phyloP scores from a whole-genome alignment of 768 basidiomycete genomes.

The Leccinum olivaceopallidum region DNA sequence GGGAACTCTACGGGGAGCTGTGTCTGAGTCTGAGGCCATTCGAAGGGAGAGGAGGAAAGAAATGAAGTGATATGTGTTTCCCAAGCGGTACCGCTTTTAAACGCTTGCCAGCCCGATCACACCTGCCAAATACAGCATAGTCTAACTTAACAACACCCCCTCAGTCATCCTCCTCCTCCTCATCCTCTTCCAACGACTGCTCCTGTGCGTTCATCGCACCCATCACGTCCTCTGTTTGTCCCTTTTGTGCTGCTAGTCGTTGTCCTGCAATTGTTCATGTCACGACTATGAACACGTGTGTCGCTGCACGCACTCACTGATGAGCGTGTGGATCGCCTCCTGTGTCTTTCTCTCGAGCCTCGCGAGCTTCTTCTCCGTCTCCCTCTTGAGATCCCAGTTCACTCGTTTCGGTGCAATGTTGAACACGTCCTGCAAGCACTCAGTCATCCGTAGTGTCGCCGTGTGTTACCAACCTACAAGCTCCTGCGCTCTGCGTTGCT shows the following conservation, averaged over 20 bases:
- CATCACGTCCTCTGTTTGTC: conserved; percentile 74
- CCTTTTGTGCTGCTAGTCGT: conserved; percentile 77
- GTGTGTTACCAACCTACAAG: conserved; percentile 56
- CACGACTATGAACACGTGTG: conserved; percentile 7
- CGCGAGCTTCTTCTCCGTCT: conserved; percentile 86
- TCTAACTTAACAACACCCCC: not conserved
- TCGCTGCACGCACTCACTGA: conserved; percentile 59
- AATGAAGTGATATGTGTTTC: not conserved
- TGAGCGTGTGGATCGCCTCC: conserved; percentile 88
- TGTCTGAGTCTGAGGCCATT: conserved; percentile 40
- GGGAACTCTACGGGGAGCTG: conserved; percentile 46
- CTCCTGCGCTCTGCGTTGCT: conserved; percentile 81
- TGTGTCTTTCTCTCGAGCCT: conserved; percentile 92
- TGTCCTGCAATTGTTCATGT: conserved; percentile 55
- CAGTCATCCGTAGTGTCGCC: conserved; percentile 12
- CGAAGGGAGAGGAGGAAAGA: not conserved
- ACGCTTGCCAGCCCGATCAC: conserved; percentile 10
- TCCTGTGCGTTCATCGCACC: conserved; percentile 85
- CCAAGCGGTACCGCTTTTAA: conserved; percentile 15
- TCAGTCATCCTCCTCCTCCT: conserved; percentile 13
- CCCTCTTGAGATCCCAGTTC: conserved; percentile 95
- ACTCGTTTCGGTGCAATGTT: conserved; percentile 97
- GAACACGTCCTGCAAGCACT: conserved; percentile 71
- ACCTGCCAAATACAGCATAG: conserved; percentile 21
- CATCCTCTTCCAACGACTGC: conserved; percentile 48